Base-by-base conservation (phyloP, 306 rosid species). In the Sphenostylis stenocarpa region DNA sequence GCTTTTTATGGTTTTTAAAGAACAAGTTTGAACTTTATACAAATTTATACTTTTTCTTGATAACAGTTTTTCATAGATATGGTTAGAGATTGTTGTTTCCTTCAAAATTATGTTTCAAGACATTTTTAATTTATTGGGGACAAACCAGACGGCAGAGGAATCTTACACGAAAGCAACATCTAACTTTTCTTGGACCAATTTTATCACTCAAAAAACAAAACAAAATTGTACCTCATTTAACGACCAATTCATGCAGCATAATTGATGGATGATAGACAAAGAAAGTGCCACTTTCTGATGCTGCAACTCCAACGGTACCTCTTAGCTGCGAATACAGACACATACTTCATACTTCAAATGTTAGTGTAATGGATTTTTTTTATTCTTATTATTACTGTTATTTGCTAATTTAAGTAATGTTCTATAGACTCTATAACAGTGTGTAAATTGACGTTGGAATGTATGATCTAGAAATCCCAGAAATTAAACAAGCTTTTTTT, bases 181-280 rank as follows among this genome's bases (percentile, higher is more conserved):
- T 41, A 41, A 41, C 16, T 41, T 41, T 41, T 41, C 47, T 41
- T 41, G 47, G 13, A 39, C 45, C 45, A 39, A 33, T 10, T 10
- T 39, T 39, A 11, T 39, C 11, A 41, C 1, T n/a, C n/a, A n/a
- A n/a, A n/a, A n/a, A n/a, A n/a, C n/a, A 56, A 47, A 48, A 49
- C 61, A 75, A 28, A 74, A 67, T 0, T 57, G 60, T 73, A 34
- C 67, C 41, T 24, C 51, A 68, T 60, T 19, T 19, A 75, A 68
- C 34, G 5, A 23, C 24, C 79, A 80, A 55, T 73, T 15, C 49
- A 43, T 16, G 75, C 64, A 45, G 57, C 62, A 81, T 67, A 62
- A 81, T 75, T 76, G 62, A 75, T 58, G 85, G 36, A 61, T 81
- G 60, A 73, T 67, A 56, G 49, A 69, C 52, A 76, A 51, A 68